A percentile compares a stretch with the other conserved stretches of the same genome.
Evolutionary conservation across 106 monocot species (phyloP).

Genomic region (Alisma plantagoaquatica): DNA sequence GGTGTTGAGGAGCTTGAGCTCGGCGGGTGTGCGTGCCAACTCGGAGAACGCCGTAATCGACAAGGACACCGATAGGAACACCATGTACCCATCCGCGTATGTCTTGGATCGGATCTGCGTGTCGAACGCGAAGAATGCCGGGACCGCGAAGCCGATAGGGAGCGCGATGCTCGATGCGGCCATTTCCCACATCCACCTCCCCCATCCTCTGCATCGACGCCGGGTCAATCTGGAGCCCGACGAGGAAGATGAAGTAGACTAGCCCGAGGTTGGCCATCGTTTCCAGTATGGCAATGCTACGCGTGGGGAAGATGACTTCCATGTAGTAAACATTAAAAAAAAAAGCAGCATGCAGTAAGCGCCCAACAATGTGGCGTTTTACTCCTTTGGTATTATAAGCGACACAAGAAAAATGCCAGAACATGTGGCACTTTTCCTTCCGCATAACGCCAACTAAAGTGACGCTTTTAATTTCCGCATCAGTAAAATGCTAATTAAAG

Average conservation of each 20-base stretch:
- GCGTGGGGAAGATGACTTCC: neutral
- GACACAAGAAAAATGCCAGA: no score
- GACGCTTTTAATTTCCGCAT: no score
- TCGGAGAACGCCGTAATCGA: conserved; percentile 9
- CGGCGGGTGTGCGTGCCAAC: conserved; percentile 7
- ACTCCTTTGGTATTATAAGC: no score
- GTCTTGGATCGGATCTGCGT: neutral
- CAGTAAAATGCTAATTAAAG: no score
- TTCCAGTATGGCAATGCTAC: neutral
- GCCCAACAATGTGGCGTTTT: no score
- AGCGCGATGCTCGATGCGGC: neutral
- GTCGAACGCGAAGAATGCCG: neutral
- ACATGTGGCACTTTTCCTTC: no score
- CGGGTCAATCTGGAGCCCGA: no score
- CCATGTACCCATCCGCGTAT: conserved; percentile 1
- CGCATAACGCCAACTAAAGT: no score
- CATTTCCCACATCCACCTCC: neutral
- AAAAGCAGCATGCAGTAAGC: no score
- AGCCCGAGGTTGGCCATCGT: neutral
- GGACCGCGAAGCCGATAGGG: neutral
- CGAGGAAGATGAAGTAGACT: no score
- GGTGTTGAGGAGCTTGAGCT: conserved; percentile 15
- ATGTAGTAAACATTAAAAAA: no score
- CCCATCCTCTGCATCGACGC: neutral
- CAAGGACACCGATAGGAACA: conserved; percentile 5